Evolutionary conservation across 495 filamentous ascomycete genomes (phyloP).

Genomic region (Clavariopsis aquatica): DNA sequence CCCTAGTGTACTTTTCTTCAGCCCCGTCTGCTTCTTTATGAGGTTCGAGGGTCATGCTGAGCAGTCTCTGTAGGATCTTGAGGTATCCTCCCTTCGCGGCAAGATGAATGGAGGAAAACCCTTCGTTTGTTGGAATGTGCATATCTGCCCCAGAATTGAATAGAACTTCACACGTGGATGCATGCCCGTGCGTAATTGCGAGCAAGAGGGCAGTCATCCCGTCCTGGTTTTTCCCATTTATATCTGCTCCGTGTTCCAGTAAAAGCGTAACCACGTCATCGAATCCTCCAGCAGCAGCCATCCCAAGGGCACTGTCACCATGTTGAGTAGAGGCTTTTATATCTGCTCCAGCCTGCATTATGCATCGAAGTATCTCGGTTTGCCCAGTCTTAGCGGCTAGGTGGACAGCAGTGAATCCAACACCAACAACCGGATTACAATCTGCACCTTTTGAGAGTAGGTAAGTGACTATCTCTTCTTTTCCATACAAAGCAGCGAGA

Average conservation of each 20-base stretch:
- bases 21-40: background rate
- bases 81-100: background rate
- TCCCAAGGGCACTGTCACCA: background rate
- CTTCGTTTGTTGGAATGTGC: background rate
- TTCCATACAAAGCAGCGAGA: background rate
- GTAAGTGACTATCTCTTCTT: background rate
- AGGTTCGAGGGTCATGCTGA: background rate
- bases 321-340: background rate
- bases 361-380: background rate
- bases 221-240: background rate
- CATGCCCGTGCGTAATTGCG: background rate
- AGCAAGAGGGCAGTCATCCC: background rate
- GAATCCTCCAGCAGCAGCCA: background rate
- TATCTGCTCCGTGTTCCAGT: background rate
- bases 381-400: background rate
- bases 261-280: background rate
- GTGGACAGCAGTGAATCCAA: background rate
- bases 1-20: background rate
- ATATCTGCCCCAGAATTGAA: no score
- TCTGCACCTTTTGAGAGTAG: background rate
- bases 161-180: no score
- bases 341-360: background rate
- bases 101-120: background rate
- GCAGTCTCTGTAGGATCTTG: background rate
- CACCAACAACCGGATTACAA: background rate